These are phyloP conservation scores for Cylindrodendrum hubeiense DNA, from an alignment of 2,329 filamentous ascomycete species.

Conservation along the genomic window DNA sequence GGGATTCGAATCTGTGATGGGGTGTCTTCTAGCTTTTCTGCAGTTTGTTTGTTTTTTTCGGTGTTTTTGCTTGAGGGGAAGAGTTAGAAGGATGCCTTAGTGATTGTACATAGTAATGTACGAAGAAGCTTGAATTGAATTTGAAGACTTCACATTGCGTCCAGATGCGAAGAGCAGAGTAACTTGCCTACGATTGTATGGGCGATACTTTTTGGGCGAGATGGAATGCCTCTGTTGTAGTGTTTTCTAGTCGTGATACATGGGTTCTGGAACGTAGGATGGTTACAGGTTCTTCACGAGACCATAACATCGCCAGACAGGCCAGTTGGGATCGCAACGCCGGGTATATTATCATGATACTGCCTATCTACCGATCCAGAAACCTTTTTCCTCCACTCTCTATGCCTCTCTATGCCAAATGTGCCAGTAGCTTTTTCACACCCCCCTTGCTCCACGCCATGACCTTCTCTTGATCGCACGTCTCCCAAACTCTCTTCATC, in stretches of 20 bases:
- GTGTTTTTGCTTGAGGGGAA: conserved; percentile 38
- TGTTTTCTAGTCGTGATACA: too few relatives aligned
- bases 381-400: neutral
- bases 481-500: conserved; percentile 70
- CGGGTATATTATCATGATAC: conserved; percentile 35
- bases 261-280: neutral
- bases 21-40: conserved; percentile 10
- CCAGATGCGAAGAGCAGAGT: neutral
- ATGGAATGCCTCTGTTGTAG: too few relatives aligned
- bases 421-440: conserved; percentile 45
- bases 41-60: conserved; percentile 22
- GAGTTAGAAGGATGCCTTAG: conserved; percentile 22
- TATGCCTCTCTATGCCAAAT: neutral
- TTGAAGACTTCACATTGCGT: neutral
- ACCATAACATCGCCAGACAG: neutral
- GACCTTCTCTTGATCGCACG: conserved; percentile 75
- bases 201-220: too few relatives aligned
- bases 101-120: conserved; percentile 39
- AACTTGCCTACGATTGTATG: neutral
- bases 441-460: conserved; percentile 73
- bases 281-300: too few relatives aligned
- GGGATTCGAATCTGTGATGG: conserved; percentile 20
- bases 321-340: conserved; percentile 20
- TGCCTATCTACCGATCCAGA: conserved; percentile 19
- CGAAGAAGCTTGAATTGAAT: conserved; percentile 38